Evolutionary conservation across 768 basidiomycete genomes (phyloP), one percentile per base, ranked within the genome.

Genomic region (Podaxis sp.): DNA sequence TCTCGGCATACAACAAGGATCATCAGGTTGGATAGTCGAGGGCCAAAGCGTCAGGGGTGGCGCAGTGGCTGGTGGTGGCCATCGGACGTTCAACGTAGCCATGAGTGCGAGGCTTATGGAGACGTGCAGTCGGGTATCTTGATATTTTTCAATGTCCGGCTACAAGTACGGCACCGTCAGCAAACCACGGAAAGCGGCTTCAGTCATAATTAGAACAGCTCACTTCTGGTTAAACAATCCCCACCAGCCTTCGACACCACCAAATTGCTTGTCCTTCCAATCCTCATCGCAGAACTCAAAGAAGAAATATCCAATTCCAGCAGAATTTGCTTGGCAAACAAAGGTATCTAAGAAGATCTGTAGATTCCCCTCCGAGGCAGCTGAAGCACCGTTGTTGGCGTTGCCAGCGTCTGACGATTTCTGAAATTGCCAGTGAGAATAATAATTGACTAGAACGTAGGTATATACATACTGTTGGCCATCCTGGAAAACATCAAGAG

Each of bases 301-400:
- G 79, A 85, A 96, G 83, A 95, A 97, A 77, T 96, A 96, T 15
- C 84, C 79, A 0, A 92, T 95, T 12, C 84, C 84, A 65, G 95
- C 95, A 17, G 73, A 64, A 72, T 95, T 97, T 0, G 96, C 91
- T 71, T 86, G 82, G 70, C 96, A 99, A 7, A 95, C 87, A 67
- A 93, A 99, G 0, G 83, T 86, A 71, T 99, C 80, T 63, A 99
- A 70, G 82, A 93, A 99, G 17, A 72, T 84, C 84, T 98, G 90
- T 55, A 93, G 75, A 66, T 88, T 88, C 4, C 73, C 70, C 52
- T 79, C 75, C 0, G 85, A 87, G 7, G 94, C 89, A 13, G 69
- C 67, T 5, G 87, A 88, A 12, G 87, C 82, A 0, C 93, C 94
- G 69, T 93, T 87, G 61, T 76, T 87, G 33, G 75, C 83, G 65